Percentiles rank a stretch among this genome's conserved stretches.
phyloP scores from a whole-genome alignment of 78 protist genomes.

The Pigoraptor vietnamica region DNA sequence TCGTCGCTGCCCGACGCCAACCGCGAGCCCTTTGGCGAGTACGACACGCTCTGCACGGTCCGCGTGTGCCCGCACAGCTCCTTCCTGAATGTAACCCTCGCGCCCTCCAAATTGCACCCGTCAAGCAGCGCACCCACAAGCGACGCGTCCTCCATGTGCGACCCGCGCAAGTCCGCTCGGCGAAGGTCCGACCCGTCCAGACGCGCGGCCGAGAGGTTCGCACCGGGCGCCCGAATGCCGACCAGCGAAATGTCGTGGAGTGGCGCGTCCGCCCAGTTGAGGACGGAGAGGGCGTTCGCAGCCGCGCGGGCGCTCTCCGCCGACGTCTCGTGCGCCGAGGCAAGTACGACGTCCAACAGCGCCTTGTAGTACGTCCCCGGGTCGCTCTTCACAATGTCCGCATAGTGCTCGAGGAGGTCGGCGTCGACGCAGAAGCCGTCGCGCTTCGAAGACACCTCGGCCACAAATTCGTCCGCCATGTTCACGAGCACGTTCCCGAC shows the following conservation, averaged over 20 bases:
- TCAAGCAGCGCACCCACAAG: not conserved
- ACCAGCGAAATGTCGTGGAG: not conserved
- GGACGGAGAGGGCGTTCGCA: not conserved
- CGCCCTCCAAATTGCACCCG: not conserved
- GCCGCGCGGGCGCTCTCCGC: not conserved
- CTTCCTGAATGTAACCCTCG: not conserved
- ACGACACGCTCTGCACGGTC: conserved; percentile 5
- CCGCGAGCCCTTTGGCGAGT: conserved; percentile 1
- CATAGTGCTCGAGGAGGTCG: not conserved
- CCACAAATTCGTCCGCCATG: not conserved
- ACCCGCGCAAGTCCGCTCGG: not conserved
- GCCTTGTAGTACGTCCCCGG: not conserved
- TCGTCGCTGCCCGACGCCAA: not conserved
- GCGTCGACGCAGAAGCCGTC: not conserved
- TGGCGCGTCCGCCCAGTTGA: not conserved
- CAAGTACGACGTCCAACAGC: not conserved
- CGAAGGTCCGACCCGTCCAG: not conserved
- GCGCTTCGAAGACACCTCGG: not conserved
- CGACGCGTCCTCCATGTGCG: not conserved
- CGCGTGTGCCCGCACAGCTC: not conserved
- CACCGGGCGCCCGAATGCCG: not conserved
- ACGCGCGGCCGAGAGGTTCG: not conserved
- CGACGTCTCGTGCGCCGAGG: not conserved
- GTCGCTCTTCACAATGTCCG: not conserved
- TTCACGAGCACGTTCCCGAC: not conserved